These are phyloP conservation scores for Botrytis hyacinthi DNA, from an alignment of 2,329 filamentous ascomycete species.

Conservation along the genomic window DNA sequence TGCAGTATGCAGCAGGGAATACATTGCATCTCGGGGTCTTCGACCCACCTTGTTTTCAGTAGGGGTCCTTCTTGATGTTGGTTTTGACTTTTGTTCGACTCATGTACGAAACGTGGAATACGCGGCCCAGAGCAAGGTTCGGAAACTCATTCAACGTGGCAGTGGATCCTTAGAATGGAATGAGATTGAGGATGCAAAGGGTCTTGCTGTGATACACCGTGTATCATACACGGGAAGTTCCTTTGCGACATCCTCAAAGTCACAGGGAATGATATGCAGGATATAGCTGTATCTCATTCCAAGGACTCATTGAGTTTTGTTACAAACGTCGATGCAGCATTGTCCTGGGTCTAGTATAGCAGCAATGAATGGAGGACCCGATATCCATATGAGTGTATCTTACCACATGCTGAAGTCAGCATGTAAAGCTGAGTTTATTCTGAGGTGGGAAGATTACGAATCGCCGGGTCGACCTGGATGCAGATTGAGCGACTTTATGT, in stretches of 20 bases:
- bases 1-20: not conserved
- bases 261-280: not conserved
- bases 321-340: not conserved
- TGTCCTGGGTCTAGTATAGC: not conserved
- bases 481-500: not conserved
- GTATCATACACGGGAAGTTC: not conserved
- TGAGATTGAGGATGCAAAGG: not conserved
- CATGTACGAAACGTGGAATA: not conserved
- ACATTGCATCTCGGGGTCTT: not conserved
- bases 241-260: not conserved
- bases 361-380: not conserved
- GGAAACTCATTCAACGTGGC: not conserved
- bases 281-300: not conserved
- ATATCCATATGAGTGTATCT: not conserved
- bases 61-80: not conserved
- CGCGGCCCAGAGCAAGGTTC: not conserved
- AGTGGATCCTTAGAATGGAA: not conserved
- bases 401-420: not conserved
- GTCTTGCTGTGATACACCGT: not conserved
- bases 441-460: not conserved
- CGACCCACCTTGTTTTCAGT: not conserved
- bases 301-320: not conserved
- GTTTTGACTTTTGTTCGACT: not conserved
- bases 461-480: not conserved
- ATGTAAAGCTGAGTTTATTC: not conserved